Percentiles rank a stretch among this genome's conserved stretches.
phyloP scores from a whole-genome alignment of 2,329 filamentous ascomycete species.

The Mycocentrospora acerina region DNA sequence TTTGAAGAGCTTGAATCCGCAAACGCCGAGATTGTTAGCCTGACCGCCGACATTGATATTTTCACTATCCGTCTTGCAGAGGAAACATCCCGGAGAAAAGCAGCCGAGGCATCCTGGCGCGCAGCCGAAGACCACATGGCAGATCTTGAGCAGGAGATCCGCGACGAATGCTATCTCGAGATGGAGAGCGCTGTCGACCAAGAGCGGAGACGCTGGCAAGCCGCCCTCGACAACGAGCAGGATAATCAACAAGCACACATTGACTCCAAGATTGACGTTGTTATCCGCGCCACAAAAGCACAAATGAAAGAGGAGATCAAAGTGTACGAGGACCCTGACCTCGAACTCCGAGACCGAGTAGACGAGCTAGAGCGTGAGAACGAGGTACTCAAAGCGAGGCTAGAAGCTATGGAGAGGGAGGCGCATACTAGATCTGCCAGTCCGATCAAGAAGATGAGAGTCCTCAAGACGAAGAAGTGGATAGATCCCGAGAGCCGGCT shows the following conservation, averaged over 20 bases:
- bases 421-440: constrained; percentile 40
- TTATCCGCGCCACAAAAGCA: constrained; percentile 57
- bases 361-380: constrained; percentile 50
- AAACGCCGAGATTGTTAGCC: constrained; percentile 75
- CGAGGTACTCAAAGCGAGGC: constrained; percentile 36
- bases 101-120: constrained; percentile 72
- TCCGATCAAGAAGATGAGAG: constrained; percentile 52
- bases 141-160: constrained; percentile 78
- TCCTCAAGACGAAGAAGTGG: constrained; percentile 53
- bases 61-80: constrained; percentile 68
- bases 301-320: constrained; percentile 42
- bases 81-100: constrained; percentile 68
- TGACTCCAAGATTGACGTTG: constrained; percentile 81
- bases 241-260: constrained; percentile 82
- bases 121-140: constrained; percentile 65
- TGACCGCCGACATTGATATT: constrained; percentile 75
- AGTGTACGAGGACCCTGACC: constrained; percentile 46
- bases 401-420: constrained; percentile 46
- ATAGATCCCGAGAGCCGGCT: constrained; percentile 36
- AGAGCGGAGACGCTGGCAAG: constrained; percentile 81
- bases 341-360: constrained; percentile 39
- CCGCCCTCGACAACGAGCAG: constrained; percentile 70
- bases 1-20: constrained; percentile 77
- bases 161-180: constrained; percentile 85
- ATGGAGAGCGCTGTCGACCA: constrained; percentile 76